Base-by-base conservation (phyloP, 2,329 filamentous ascomycete genomes). In the Trichoderma semiorbis region DNA sequence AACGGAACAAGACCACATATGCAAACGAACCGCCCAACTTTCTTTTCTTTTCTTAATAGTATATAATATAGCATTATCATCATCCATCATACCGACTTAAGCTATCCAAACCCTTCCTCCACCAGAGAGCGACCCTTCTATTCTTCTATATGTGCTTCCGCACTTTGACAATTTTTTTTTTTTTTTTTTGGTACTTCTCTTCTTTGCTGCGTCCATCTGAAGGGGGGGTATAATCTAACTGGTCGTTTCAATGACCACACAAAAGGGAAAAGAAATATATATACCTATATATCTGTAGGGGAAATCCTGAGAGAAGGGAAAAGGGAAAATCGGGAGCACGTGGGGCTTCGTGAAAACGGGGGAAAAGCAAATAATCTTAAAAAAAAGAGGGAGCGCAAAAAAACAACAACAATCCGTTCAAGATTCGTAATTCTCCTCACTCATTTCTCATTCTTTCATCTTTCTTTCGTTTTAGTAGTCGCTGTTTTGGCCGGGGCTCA, bases 401-500 rank as follows among this genome's bases (percentile, higher is more conserved):
- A 60, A 47, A 60, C 18, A 58, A 30, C 34, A 65, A 10, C 43
- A 55, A 66, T 66, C 63, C 63, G 47, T 66, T 66, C 63, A 66
- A 64, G 10, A 60, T 58, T 60, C 66, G 28, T 69, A n/a, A 69
- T 36, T 28, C 57, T 69, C 55, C 39, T 69, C 66, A 61, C 28
- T 69, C 69, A 50, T 62, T 62, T 73, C 55, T 67, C 65, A 64
- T 57, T 69, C 63, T 47, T 36, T 60, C 28, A n/a, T 32, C 57
- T 21, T 58, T 14, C 47, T 69, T 28, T 32, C 57, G 12, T 34
- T 61, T 69, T 75, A 80, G 64, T 77, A 79, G 69, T 81, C 78
- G 74, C 79, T 81, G 53, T 77, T 78, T 8, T 75, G 77, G 30
- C 73, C 76, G 1, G 81, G 81, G 62, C 81, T 83, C 68, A 78